Percentiles rank a stretch among this genome's conserved stretches.
These are phyloP conservation scores for Candida sithepensis DNA, from an alignment of 805 yeast species.

Conservation along the genomic window DNA sequence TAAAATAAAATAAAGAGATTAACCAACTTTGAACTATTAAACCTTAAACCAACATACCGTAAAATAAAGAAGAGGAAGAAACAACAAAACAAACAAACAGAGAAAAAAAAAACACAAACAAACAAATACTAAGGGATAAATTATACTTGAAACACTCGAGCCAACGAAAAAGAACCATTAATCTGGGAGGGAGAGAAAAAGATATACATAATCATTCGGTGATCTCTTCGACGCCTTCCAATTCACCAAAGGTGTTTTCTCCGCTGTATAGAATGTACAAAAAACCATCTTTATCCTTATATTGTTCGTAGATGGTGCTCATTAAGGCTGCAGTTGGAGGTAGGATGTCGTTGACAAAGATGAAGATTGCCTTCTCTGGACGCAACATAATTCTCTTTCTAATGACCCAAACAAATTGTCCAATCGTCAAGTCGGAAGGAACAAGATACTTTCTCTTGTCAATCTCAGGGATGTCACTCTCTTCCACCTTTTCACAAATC, in stretches of 20 bases:
- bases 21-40: too few species aligned
- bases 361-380: constrained; percentile 96
- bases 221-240: constrained; percentile 28
- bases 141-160: not conserved
- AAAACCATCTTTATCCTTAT: constrained; percentile 97
- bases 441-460: constrained; percentile 97
- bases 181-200: too few species aligned
- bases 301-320: constrained; percentile 93
- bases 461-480: constrained; percentile 91
- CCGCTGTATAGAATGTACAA: constrained; percentile 94
- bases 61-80: too few species aligned
- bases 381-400: constrained; percentile 95
- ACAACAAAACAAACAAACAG: not conserved
- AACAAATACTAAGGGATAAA: not conserved
- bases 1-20: too few species aligned
- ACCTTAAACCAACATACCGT: constrained; percentile 1
- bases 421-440: constrained; percentile 93
- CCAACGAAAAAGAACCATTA: not conserved
- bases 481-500: constrained; percentile 95
- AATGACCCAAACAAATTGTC: constrained; percentile 96
- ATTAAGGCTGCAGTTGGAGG: constrained; percentile 98
- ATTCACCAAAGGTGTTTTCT: constrained; percentile 89
- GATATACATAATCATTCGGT: not conserved
- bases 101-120: constrained; percentile 1
- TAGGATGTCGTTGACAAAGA: constrained; percentile 92